phyloP scores from a whole-genome alignment of 768 basidiomycete genomes.

The Tricholoma terreum region DNA sequence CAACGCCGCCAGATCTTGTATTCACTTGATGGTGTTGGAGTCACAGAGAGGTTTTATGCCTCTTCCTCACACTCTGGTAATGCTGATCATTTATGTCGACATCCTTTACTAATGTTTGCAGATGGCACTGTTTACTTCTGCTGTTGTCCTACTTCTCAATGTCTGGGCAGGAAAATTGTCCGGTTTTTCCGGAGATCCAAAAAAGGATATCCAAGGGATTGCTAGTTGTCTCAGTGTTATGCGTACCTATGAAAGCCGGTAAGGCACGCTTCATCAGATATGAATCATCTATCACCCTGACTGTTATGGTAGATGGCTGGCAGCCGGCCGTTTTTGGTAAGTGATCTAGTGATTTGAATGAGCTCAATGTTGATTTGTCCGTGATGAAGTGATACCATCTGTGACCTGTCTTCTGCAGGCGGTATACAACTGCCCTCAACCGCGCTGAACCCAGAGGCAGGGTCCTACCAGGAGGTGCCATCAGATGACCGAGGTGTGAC shows the following conservation, averaged over 20 bases:
- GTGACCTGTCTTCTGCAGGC: slow-evolving; percentile 33
- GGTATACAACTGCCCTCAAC: slow-evolving; percentile 11
- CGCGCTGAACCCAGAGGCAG: not conserved
- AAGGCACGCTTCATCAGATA: slow-evolving; percentile 3
- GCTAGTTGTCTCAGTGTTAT: slow-evolving; percentile 57
- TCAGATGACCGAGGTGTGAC: not conserved
- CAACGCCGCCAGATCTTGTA: slow-evolving; percentile 74
- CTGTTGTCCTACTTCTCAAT: slow-evolving; percentile 58
- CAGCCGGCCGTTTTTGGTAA: slow-evolving; percentile 42
- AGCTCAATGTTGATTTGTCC: not conserved
- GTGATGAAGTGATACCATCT: slow-evolving; percentile 33
- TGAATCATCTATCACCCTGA: not conserved
- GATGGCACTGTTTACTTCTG: slow-evolving; percentile 37
- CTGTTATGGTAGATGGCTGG: slow-evolving; percentile 31
- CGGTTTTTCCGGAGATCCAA: slow-evolving; percentile 40
- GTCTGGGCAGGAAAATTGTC: slow-evolving; percentile 56
- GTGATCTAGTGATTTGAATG: slow-evolving; percentile 4
- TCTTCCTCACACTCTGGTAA: slow-evolving; percentile 38
- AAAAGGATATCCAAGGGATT: slow-evolving; percentile 55
- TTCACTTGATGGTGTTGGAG: slow-evolving; percentile 59
- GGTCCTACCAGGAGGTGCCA: not conserved
- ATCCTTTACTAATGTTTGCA: slow-evolving; percentile 11
- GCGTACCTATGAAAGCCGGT: slow-evolving; percentile 39
- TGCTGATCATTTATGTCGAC: not conserved
- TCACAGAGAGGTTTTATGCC: slow-evolving; percentile 32